Evolutionary conservation across 2,329 filamentous ascomycete species (phyloP).

Genomic region (Claviceps pusilla): DNA sequence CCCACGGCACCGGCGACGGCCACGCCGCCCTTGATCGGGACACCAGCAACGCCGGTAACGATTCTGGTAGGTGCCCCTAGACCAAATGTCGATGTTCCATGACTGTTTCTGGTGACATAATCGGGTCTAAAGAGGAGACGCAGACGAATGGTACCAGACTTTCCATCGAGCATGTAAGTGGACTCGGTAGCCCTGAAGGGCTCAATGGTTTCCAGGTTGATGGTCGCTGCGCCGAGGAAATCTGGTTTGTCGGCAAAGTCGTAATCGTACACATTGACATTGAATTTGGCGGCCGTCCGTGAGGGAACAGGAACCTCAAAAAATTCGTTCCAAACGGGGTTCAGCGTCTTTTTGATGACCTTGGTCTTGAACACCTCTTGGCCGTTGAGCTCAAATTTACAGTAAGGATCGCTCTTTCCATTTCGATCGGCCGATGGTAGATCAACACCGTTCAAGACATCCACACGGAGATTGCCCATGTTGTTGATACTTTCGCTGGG

Average conservation of each 20-base stretch:
- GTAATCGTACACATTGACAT: constrained; percentile 79
- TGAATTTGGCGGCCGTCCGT: constrained; percentile 70
- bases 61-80: constrained; percentile 81
- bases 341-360: constrained; percentile 88
- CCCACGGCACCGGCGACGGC: constrained; percentile 58
- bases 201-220: constrained; percentile 66
- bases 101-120: constrained; percentile 72
- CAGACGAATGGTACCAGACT: constrained; percentile 69
- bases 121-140: constrained; percentile 84
- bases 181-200: constrained; percentile 73
- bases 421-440: constrained; percentile 92
- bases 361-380: constrained; percentile 91
- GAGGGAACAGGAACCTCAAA: constrained; percentile 77
- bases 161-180: constrained; percentile 64
- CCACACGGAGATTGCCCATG: constrained; percentile 88
- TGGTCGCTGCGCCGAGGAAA: constrained; percentile 60
- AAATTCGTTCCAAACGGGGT: constrained; percentile 90
- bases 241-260: constrained; percentile 94
- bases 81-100: constrained; percentile 86
- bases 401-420: constrained; percentile 93
- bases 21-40: constrained; percentile 83
- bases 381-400: constrained; percentile 82
- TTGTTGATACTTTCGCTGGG: constrained; percentile 97
- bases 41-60: constrained; percentile 64
- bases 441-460: constrained; percentile 71